Evolutionary conservation across 2,329 filamentous ascomycete genomes (phyloP).

Genomic region (Sarocladium brachiariae): DNA sequence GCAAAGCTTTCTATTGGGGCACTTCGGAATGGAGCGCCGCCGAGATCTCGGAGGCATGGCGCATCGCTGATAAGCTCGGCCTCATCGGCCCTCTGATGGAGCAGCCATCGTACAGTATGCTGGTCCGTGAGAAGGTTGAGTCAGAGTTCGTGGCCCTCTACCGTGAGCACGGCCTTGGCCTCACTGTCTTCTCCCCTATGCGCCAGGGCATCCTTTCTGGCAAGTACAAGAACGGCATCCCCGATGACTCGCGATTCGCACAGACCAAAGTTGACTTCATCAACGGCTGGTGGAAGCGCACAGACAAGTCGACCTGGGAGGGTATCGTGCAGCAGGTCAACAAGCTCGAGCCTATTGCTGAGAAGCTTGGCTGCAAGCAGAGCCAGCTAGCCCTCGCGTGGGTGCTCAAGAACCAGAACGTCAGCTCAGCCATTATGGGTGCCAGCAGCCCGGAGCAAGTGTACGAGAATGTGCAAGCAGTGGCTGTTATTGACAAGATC

Average conservation of each 20-base stretch:
- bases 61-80: slow-evolving; percentile 51
- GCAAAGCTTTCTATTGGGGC: slow-evolving; percentile 66
- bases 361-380: slow-evolving; percentile 53
- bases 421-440: slow-evolving; percentile 55
- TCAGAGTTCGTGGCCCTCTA: slow-evolving; percentile 55
- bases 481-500: slow-evolving; percentile 46
- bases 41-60: slow-evolving; percentile 58
- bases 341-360: slow-evolving; percentile 54
- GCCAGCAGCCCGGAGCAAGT: slow-evolving; percentile 53
- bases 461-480: slow-evolving; percentile 50
- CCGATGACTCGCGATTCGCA: slow-evolving; percentile 50
- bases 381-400: slow-evolving; percentile 53
- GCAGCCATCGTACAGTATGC: slow-evolving; percentile 61
- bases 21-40: slow-evolving; percentile 62
- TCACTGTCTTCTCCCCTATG: slow-evolving; percentile 58
- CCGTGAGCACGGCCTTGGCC: slow-evolving; percentile 50
- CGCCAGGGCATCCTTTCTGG: slow-evolving; percentile 53
- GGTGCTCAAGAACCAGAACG: slow-evolving; percentile 55
- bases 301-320: slow-evolving; percentile 45
- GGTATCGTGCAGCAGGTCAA: slow-evolving; percentile 52
- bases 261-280: slow-evolving; percentile 50
- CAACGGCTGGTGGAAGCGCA: slow-evolving; percentile 43
- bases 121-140: slow-evolving; percentile 56
- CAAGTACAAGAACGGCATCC: slow-evolving; percentile 60
- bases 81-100: slow-evolving; percentile 60